Evolutionary conservation across 805 yeast species (phyloP).

Genomic region (Hanseniaspora vineae): DNA sequence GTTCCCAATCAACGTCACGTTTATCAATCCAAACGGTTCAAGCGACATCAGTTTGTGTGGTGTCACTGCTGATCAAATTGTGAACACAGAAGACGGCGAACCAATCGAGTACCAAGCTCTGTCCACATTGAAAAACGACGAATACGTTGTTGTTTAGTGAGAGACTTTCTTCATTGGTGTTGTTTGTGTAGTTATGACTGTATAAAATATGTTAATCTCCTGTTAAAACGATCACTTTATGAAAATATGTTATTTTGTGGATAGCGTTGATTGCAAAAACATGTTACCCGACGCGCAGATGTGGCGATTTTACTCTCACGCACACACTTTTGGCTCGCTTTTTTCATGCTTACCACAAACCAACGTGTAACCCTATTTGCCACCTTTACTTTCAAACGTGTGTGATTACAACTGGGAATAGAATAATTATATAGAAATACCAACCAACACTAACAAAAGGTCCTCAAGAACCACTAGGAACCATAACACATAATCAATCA

Average conservation of each 20-base stretch:
- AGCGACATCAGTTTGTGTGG: constrained; percentile 43
- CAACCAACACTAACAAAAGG: not conserved
- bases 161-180: not conserved
- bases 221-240: too few species aligned
- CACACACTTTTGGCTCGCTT: too few species aligned
- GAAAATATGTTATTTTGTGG: too few species aligned
- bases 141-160: constrained; percentile 35
- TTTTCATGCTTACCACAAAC: too few species aligned
- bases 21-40: constrained; percentile 33
- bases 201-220: not conserved
- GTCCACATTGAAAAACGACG: constrained; percentile 43
- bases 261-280: too few species aligned
- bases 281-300: too few species aligned
- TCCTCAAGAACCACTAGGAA: too few species aligned
- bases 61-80: constrained; percentile 50
- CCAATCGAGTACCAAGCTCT: constrained; percentile 61
- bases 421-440: too few species aligned
- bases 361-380: not conserved
- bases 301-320: too few species aligned
- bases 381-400: not conserved
- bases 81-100: constrained; percentile 35
- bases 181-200: not conserved
- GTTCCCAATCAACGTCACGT: constrained; percentile 75
- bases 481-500: constrained; percentile 17
- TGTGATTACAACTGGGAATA: too few species aligned